These are phyloP conservation scores for Beauveria brongniartii DNA, from an alignment of 2,329 filamentous ascomycete species.

Conservation along the genomic window DNA sequence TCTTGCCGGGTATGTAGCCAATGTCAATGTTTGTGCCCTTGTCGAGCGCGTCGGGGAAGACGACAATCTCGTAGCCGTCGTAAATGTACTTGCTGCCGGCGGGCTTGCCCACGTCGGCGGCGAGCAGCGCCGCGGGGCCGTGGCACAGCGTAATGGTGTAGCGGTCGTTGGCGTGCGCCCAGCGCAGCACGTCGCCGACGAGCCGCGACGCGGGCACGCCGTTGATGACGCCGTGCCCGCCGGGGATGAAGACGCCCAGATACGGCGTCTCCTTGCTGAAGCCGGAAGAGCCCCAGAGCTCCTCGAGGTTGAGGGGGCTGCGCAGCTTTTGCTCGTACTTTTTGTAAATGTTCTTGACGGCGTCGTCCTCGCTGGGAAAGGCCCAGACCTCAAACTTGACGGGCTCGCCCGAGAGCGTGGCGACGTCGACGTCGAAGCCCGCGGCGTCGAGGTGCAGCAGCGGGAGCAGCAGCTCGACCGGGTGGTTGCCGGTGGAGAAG, in stretches of 20 bases:
- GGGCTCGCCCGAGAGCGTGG: conserved; percentile 16
- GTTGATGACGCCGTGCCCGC: conserved; percentile 16
- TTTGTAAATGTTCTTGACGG: conserved; percentile 19
- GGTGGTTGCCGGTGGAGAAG: conserved; percentile 18
- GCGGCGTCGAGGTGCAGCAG: conserved; percentile 16
- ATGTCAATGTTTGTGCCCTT: conserved; percentile 15
- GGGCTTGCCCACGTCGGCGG: conserved; percentile 15
- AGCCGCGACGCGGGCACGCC: conserved; percentile 13
- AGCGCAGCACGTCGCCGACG: conserved; percentile 16
- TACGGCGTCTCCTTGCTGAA: conserved; percentile 13
- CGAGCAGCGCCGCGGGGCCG: conserved; percentile 13
- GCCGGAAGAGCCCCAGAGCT: conserved; percentile 12
- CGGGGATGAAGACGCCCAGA: conserved; percentile 16
- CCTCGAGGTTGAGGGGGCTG: conserved; percentile 13
- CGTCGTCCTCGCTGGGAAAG: conserved; percentile 18
- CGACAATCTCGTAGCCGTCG: conserved; percentile 15
- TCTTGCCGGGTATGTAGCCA: conserved; percentile 17
- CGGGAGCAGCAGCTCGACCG: conserved; percentile 16
- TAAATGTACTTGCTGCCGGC: conserved; percentile 15
- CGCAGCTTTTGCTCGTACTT: conserved; percentile 16
- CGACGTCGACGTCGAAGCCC: conserved; percentile 16
- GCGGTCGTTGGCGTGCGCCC: conserved; percentile 14
- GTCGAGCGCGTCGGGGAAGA: conserved; percentile 16
- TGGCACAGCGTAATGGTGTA: conserved; percentile 15
- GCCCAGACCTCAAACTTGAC: conserved; percentile 19